Evolutionary conservation across 805 yeast species (phyloP).

Genomic region (Candida suzukii): DNA sequence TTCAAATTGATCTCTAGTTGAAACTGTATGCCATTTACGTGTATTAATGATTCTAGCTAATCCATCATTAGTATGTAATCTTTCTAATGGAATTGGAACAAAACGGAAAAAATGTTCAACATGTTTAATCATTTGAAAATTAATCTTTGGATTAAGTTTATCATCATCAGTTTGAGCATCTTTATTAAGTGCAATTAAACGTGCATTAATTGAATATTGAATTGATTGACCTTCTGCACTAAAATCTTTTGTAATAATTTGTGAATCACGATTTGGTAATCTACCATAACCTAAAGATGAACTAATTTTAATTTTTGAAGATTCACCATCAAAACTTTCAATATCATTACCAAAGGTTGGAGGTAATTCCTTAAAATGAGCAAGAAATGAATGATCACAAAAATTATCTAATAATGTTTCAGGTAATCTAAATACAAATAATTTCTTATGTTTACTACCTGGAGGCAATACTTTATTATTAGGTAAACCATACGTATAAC

Average conservation of each 20-base stretch:
- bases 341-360: conserved; percentile 34
- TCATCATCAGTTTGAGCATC: background rate
- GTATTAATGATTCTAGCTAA: background rate
- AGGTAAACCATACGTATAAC: conserved; percentile 32
- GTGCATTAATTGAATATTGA: conserved; percentile 47
- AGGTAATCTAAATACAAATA: conserved; percentile 52
- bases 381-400: conserved; percentile 35
- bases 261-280: conserved; percentile 41
- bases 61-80: background rate
- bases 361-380: conserved; percentile 29
- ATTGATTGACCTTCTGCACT: conserved; percentile 33
- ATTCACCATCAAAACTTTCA: conserved; percentile 16
- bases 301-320: conserved; percentile 19
- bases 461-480: conserved; percentile 39
- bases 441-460: conserved; percentile 42
- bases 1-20: conserved; percentile 8
- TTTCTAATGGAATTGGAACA: conserved; percentile 2
- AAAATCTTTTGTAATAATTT: conserved; percentile 43
- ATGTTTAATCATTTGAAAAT: conserved; percentile 9
- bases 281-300: conserved; percentile 50
- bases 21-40: background rate
- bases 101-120: conserved; percentile 15
- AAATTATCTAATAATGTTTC: conserved; percentile 40
- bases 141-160: conserved; percentile 4
- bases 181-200: conserved; percentile 26